Evolutionary conservation across 129 eudicot species (phyloP), one percentile per base, ranked within the genome.

Genomic region (Sambucus nigra): DNA sequence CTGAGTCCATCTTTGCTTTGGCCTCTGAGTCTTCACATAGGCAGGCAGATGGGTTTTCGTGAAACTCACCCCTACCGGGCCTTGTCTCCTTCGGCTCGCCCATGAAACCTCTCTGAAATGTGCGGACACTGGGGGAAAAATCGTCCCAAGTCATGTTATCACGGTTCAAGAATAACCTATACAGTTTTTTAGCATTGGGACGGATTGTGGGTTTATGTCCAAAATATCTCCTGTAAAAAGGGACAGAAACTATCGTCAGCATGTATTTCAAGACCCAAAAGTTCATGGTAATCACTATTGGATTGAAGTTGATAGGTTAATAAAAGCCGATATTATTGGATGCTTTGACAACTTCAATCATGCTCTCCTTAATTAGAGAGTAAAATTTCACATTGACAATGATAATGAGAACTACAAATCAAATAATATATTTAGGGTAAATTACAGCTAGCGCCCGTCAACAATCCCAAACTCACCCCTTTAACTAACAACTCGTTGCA

Each of bases 191-290:
- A 11, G 95, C 82, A 64, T 86, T 86, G 1, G 95, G 95, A 2
- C 93, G 95, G 22, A 86, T 86, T 9, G 95, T 86, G 38, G 95
- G 95, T 63, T 86, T 81, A 70, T 86, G 95, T 39, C 92, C 95
- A 59, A 81, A 81, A 55, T 86, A 86, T 70, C 93, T 71, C 87
- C 95, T 86, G 79, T 35, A 55, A 54, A 35, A 9, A n/a, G n/a
- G n/a, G 33, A 47, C 49, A 47, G 25, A 16, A 44, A 28, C 53
- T 51, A 21, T 20, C 13, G 24, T 57, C 31, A 57, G 26, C n/a
- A 16, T 28, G 14, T 21, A 16, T 21, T n/a, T n/a, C n/a, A n/a
- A n/a, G 15, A 32, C 22, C n/a, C n/a, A n/a, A n/a, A n/a, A n/a
- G n/a, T n/a, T n/a, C n/a, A n/a, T n/a, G n/a, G n/a, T n/a, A n/a